These are phyloP conservation scores for Trichoderma citrinoviride DNA, from an alignment of 2,329 filamentous ascomycete genomes.

Conservation along the genomic window DNA sequence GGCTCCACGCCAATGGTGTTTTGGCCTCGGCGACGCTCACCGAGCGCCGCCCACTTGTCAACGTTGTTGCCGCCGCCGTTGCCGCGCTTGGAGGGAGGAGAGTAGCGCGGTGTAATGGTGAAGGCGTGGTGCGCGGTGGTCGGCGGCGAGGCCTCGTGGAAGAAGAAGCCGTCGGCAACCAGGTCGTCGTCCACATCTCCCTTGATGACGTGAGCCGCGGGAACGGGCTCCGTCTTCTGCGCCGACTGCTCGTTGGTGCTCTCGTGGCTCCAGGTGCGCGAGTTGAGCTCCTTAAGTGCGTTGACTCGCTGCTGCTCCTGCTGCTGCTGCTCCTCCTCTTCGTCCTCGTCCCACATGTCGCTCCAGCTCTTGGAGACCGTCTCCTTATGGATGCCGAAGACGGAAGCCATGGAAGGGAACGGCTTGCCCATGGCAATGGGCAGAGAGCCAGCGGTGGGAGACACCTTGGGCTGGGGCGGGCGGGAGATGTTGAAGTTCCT, in stretches of 20 bases:
- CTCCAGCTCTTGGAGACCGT: constrained; percentile 98
- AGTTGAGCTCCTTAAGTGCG: constrained; percentile 63
- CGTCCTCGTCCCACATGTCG: constrained; percentile 94
- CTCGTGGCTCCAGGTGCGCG: constrained; percentile 76
- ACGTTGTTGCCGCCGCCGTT: constrained; percentile 35
- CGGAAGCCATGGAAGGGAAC: constrained; percentile 68
- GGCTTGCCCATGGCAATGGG: constrained; percentile 79
- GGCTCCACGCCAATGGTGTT: constrained; percentile 47
- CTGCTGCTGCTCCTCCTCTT: constrained; percentile 70
- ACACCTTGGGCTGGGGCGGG: constrained; percentile 44
- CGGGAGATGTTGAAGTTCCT: constrained; percentile 63
- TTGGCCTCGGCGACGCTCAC: constrained; percentile 74
- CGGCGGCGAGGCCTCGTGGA: constrained; percentile 58
- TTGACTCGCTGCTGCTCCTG: constrained; percentile 50
- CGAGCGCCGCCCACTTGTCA: constrained; percentile 89
- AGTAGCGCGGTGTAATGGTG: constrained; percentile 51
- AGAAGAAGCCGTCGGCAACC: constrained; percentile 69
- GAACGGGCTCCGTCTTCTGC: constrained; percentile 26
- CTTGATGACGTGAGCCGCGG: constrained; percentile 36
- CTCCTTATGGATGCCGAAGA: constrained; percentile 76
- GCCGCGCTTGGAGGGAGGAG: constrained; percentile 63
- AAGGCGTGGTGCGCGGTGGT: constrained; percentile 37
- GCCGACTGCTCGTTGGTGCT: constrained; percentile 51
- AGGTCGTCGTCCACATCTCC: constrained; percentile 61
- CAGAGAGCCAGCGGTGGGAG: constrained; percentile 65